Evolutionary conservation across 805 yeast genomes (phyloP).

Genomic region (Cyberlindnera euphorbiae): DNA sequence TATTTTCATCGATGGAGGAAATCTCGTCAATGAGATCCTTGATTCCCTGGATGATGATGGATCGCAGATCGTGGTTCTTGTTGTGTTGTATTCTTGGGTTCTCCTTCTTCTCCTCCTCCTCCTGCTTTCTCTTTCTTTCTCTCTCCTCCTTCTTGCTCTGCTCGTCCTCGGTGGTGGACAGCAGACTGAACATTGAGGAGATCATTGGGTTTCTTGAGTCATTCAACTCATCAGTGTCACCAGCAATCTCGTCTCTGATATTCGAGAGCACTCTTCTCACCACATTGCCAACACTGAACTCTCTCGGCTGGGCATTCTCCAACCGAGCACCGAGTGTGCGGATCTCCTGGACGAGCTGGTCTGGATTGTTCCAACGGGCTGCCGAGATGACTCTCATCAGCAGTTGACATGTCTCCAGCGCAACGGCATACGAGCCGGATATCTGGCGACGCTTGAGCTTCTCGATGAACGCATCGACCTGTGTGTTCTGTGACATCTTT

Average conservation of each 20-base stretch:
- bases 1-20: conserved; percentile 81
- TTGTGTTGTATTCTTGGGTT: conserved; percentile 22
- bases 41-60: conserved; percentile 86
- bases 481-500: conserved; percentile 21
- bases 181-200: conserved; percentile 80
- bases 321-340: conserved; percentile 68
- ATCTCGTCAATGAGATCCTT: conserved; percentile 91
- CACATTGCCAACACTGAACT: conserved; percentile 84
- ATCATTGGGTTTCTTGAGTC: conserved; percentile 47
- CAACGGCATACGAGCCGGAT: conserved; percentile 74
- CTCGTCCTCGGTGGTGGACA: conserved; percentile 44
- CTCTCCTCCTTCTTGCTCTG: conserved; percentile 20
- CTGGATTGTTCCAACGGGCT: conserved; percentile 79
- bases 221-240: conserved; percentile 25
- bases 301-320: conserved; percentile 81
- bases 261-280: conserved; percentile 83
- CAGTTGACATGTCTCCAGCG: conserved; percentile 82
- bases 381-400: conserved; percentile 84
- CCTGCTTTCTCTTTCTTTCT: conserved; percentile 19
- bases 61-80: conserved; percentile 59
- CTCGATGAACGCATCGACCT: conserved; percentile 40
- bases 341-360: conserved; percentile 65
- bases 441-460: conserved; percentile 81
- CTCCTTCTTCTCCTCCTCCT: conserved; percentile 20
- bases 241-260: conserved; percentile 80